These are phyloP conservation scores for Phylloboletellus chloephorus DNA, from an alignment of 1,284 basidiomycete species.

Conservation along the genomic window DNA sequence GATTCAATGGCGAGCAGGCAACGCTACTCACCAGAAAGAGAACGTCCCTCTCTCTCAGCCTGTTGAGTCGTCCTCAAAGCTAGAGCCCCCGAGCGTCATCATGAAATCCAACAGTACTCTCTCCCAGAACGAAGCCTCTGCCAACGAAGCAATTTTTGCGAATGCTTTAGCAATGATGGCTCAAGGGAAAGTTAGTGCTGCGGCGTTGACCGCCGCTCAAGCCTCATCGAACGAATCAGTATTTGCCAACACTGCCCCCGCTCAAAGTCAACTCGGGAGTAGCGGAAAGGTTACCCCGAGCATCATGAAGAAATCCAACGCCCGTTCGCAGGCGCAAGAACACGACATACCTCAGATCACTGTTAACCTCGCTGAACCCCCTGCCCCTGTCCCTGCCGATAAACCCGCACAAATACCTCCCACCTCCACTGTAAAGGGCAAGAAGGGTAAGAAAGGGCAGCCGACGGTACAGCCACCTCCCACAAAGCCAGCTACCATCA, in stretches of 20 bases:
- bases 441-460: constrained; percentile 27
- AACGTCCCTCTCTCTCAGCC: constrained; percentile 14
- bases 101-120: constrained; percentile 25
- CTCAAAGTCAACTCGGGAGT: constrained; percentile 12
- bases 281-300: constrained; percentile 13
- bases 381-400: neutral
- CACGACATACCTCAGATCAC: constrained; percentile 27
- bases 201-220: constrained; percentile 15
- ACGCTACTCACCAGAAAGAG: constrained; percentile 21
- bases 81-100: constrained; percentile 20
- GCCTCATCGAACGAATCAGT: constrained; percentile 24
- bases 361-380: constrained; percentile 18
- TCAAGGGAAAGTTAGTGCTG: constrained; percentile 10
- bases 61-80: constrained; percentile 14
- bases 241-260: constrained; percentile 22
- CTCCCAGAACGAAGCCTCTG: constrained; percentile 25
- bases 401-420: constrained; percentile 10
- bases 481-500: constrained; percentile 14
- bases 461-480: constrained; percentile 9
- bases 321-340: constrained; percentile 26
- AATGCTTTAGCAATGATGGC: constrained; percentile 23
- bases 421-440: constrained; percentile 14
- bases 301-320: constrained; percentile 25
- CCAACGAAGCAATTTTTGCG: constrained; percentile 25
- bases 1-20: constrained; percentile 13